Evolutionary conservation across 805 yeast genomes (phyloP).

Genomic region (Spathaspora arborariae): DNA sequence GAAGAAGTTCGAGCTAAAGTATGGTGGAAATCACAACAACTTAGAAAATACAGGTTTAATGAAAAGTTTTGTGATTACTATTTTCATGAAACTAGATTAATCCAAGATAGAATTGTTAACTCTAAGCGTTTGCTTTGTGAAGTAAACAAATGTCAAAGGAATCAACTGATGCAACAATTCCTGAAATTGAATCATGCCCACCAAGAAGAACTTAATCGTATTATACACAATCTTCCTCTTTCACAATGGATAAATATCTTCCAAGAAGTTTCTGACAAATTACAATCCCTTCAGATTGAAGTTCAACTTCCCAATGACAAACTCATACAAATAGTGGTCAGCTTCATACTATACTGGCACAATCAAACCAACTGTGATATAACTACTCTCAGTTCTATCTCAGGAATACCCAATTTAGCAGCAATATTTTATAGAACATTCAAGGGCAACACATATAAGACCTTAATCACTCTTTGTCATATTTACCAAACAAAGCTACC

Average conservation of each 20-base stretch:
- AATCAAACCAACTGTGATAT: conserved; percentile 7
- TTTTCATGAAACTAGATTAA: conserved; percentile 4
- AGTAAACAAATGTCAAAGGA: not conserved
- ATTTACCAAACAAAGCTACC: conserved; percentile 30
- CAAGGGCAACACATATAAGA: conserved; percentile 27
- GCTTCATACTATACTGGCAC: conserved; percentile 20
- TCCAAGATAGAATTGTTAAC: not conserved
- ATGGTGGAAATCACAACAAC: conserved; percentile 39
- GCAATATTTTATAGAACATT: conserved; percentile 39
- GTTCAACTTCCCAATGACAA: conserved; percentile 2
- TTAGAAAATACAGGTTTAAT: conserved; percentile 3
- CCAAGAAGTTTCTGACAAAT: conserved; percentile 12
- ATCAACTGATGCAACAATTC: not conserved
- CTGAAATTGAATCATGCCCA: not conserved
- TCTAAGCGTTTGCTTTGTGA: not conserved
- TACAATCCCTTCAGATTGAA: not conserved
- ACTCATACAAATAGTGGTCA: conserved; percentile 24
- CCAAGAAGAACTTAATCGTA: conserved; percentile 1
- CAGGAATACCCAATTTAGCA: conserved; percentile 35
- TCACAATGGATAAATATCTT: not conserved
- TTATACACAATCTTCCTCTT: not conserved
- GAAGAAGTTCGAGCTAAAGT: conserved; percentile 36
- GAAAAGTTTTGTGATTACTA: conserved; percentile 12
- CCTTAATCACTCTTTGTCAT: conserved; percentile 39
- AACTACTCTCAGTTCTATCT: conserved; percentile 22